Evolutionary conservation across 148 eudicot genomes (phyloP).

Genomic region (Vaccinium myrtillus): DNA sequence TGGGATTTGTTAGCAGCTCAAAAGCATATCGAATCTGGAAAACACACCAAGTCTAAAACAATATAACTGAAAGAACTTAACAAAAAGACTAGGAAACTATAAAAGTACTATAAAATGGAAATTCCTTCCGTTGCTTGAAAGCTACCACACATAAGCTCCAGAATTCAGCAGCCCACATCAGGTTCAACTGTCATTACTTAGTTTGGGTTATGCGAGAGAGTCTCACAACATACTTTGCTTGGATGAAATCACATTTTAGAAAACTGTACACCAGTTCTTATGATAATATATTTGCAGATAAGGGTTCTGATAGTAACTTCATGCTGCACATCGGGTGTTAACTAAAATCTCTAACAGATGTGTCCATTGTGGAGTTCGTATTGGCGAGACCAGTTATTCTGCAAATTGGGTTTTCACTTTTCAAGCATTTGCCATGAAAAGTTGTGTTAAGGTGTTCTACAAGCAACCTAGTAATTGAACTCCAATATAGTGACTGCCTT

Average conservation of each 20-base stretch:
- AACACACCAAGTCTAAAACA: slow-evolving; percentile 14
- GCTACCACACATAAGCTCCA: neutral
- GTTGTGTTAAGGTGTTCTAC: neutral
- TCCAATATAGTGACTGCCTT: neutral
- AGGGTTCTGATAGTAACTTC: neutral
- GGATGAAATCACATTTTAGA: neutral
- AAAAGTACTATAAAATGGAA: neutral
- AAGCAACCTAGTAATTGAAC: neutral
- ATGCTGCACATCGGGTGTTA: neutral
- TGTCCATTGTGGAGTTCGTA: neutral
- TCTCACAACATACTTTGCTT: neutral
- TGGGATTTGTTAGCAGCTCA: slow-evolving; percentile 72
- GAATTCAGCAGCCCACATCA: neutral
- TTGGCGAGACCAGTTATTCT: neutral
- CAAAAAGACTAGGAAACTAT: neutral
- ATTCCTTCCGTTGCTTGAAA: neutral
- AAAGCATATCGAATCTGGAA: slow-evolving; percentile 82
- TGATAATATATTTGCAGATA: neutral
- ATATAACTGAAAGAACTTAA: neutral
- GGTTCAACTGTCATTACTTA: neutral
- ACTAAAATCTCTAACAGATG: neutral
- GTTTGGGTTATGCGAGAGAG: neutral
- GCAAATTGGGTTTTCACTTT: neutral
- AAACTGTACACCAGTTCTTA: neutral
- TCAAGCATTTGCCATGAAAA: neutral